Base-by-base conservation (phyloP, 2,329 filamentous ascomycete species). In the Parastagonospora avenae region DNA sequence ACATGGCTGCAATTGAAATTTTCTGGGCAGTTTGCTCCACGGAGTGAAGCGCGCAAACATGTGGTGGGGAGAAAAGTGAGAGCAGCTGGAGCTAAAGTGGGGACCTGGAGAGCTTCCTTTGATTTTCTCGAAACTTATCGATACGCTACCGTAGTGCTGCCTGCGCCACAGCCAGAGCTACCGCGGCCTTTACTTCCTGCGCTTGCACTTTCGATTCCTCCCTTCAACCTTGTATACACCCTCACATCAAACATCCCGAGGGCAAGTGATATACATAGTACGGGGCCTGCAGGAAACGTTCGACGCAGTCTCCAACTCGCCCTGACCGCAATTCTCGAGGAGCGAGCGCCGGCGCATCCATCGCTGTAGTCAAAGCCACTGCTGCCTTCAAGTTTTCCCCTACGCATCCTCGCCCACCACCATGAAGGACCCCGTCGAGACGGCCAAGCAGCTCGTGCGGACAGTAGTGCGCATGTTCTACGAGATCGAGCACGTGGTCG, bases 401-500 rank as follows among this genome's bases (percentile, higher is more conserved):
- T 37, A n/a, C 32, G 12, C 11, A n/a, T 5, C 40, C 36, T 30
- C 39, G 50, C 28, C 40, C 42, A 38, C 58, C 60, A 44, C n/a
- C 5, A 68, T 56, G 63, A 78, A 76, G 74, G 76, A 68, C 52
- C 69, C 71, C 42, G 85, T 88, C 79, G 85, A 89, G 73, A 81
- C 87, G 59, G 85, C 86, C 47, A 85, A 92, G 72, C 87, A 88
- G 35, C 86, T 97, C 59, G 86, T 97, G 67, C 90, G 92, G 74
- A 94, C 88, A 46, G 90, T 92, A 33, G 88, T 87, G 67, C 89
- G 92, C 71, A 87, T 90, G 49, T 96, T 96, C 78, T 95, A 94
- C 75, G 84, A 90, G 59, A 91, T 89, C 31, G 89, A 91, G 66
- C 88, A 94, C 67, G 87, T 94, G 55, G 82, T 96, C 40, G 86